Base-by-base conservation (phyloP, 1,284 basidiomycete species). In the Ceraceosorus guamensis region DNA sequence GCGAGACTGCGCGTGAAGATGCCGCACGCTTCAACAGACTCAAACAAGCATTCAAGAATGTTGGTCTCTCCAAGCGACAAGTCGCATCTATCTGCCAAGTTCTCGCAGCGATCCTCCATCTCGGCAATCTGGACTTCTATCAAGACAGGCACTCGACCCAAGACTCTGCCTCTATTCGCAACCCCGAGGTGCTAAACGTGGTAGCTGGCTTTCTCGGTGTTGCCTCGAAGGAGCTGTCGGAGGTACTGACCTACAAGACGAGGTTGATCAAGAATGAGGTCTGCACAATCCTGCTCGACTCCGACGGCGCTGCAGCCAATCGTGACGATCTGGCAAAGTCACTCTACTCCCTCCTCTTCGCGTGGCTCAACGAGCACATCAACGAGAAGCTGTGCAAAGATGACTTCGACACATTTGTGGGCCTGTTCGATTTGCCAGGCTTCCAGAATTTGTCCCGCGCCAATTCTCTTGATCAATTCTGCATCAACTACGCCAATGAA, bases 351-450 rank as follows among this genome's bases (percentile, higher is more conserved):
- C 83, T 98, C 2, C 83, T 98, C 14, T 98, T 98, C 73, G 85
- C 89, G 1, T 98, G 92, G 95, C 79, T 97, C 66, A 95, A 92
- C 74, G 93, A 98, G 76, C 84, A 90, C 73, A 86, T 98, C 79
- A 97, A 98, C 77, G 86, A 93, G 69, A 88, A 87, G 53, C 83
- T 97, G 30, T 70, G 72, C 53, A 58, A 62, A 37, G 72, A 71
- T 50, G 63, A 70, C 32, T 76, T 75, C 52, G 66, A 68, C 11
- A 89, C 88, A 1, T 97, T 93, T 79, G 87, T 98, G 67, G 89
- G 90, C n/a, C 80, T 98, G 43, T 86, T 98, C 73, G 92, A 98
- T 76, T 83, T 97, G 1, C 92, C 95, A 2, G 91, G 93, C n/a
- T 84, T 86, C 13, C 74, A 74, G 47, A 73, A 75, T 57, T 79